These are phyloP conservation scores for Yamadazyma triangularis DNA, from an alignment of 1,139 yeast species.

Conservation along the genomic window DNA sequence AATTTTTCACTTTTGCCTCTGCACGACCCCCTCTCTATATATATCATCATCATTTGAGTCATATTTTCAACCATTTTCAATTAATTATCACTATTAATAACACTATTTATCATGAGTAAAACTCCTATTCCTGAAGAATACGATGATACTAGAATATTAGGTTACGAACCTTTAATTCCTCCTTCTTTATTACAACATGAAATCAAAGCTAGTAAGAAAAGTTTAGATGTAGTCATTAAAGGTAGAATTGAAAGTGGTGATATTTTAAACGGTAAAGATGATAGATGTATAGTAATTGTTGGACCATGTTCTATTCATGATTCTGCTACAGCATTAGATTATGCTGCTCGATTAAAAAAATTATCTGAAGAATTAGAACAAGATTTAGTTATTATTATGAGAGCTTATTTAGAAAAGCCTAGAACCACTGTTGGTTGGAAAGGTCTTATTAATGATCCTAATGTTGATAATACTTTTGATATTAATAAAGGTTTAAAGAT, in stretches of 20 bases:
- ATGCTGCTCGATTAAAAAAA: slow-evolving; percentile 66
- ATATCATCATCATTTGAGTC: background rate
- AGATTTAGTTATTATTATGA: slow-evolving; percentile 84
- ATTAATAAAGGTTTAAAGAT: slow-evolving; percentile 92
- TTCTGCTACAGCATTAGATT: slow-evolving; percentile 82
- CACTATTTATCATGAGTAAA: slow-evolving; percentile 29
- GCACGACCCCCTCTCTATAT: slow-evolving; percentile 4
- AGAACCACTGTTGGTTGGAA: slow-evolving; percentile 99
- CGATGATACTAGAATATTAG: slow-evolving; percentile 85
- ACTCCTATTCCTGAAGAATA: slow-evolving; percentile 68
- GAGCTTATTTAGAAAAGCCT: slow-evolving; percentile 97
- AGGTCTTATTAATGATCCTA: slow-evolving; percentile 96
- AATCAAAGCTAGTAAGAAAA: slow-evolving; percentile 58
- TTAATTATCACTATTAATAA: background rate
- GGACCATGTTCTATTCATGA: slow-evolving; percentile 98
- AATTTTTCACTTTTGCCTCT: slow-evolving; percentile 1
- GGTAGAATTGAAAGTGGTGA: slow-evolving; percentile 76
- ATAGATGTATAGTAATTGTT: slow-evolving; percentile 79
- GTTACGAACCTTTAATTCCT: slow-evolving; percentile 86
- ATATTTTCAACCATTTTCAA: background rate
- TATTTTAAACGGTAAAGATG: slow-evolving; percentile 70
- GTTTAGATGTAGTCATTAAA: slow-evolving; percentile 63
- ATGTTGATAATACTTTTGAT: slow-evolving; percentile 85
- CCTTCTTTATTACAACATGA: slow-evolving; percentile 84
- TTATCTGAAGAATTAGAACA: slow-evolving; percentile 64